A percentile compares a stretch with the other conserved stretches of the same genome.
phyloP scores from a whole-genome alignment of 1,139 yeast genomes.

The Candida albicans region DNA sequence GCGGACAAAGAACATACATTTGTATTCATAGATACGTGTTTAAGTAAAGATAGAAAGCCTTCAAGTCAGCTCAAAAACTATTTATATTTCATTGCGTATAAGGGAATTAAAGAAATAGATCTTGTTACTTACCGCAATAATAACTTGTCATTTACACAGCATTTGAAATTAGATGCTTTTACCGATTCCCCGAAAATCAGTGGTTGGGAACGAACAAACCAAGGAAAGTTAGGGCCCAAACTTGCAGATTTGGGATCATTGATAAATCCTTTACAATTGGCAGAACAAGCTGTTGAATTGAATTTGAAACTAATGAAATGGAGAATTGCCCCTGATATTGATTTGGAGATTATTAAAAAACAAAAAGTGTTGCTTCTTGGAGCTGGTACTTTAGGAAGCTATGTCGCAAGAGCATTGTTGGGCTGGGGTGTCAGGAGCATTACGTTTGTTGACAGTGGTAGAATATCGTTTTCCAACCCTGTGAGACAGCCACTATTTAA shows the following conservation, averaged over 20 bases:
- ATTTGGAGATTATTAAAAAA: slow-evolving; percentile 60
- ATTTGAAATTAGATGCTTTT: slow-evolving; percentile 15
- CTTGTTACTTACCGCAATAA: slow-evolving; percentile 34
- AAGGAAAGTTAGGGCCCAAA: slow-evolving; percentile 77
- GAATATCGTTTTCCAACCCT: slow-evolving; percentile 88
- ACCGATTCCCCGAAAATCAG: slow-evolving; percentile 40
- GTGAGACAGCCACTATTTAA: slow-evolving; percentile 87
- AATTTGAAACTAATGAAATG: slow-evolving; percentile 93
- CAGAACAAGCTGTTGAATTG: slow-evolving; percentile 89
- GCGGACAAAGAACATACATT: slow-evolving; percentile 23
- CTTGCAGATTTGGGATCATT: slow-evolving; percentile 77
- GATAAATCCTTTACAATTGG: slow-evolving; percentile 76
- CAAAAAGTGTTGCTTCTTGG: slow-evolving; percentile 80
- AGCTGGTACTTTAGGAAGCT: slow-evolving; percentile 94
- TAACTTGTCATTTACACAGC: slow-evolving; percentile 28
- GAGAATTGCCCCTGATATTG: slow-evolving; percentile 84
- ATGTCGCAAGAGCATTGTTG: slow-evolving; percentile 77
- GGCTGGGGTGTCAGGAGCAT: slow-evolving; percentile 93
- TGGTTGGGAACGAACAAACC: slow-evolving; percentile 89
- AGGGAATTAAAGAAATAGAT: slow-evolving; percentile 36
- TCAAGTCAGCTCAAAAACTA: slow-evolving; percentile 70
- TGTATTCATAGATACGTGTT: slow-evolving; percentile 64
- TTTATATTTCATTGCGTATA: slow-evolving; percentile 51
- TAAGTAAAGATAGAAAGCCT: slow-evolving; percentile 42
- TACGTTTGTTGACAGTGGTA: slow-evolving; percentile 87